phyloP scores from a whole-genome alignment of 163 green algal species.

The Trebouxia gelatinosa region DNA sequence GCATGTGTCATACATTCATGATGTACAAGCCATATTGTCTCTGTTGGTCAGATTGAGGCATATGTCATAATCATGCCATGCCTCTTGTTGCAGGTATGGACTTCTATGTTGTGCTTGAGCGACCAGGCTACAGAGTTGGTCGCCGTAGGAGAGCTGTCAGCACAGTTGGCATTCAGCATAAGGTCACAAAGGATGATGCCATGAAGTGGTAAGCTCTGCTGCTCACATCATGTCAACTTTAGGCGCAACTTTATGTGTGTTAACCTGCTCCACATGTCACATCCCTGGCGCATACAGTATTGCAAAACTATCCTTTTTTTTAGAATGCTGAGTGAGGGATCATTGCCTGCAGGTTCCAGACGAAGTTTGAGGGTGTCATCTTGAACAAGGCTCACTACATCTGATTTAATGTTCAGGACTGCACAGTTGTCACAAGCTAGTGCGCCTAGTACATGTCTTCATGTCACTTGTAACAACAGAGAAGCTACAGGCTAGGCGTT shows the following conservation, averaged over 20 bases:
- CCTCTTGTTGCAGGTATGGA: conserved; percentile 87
- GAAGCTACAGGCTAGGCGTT: too few relatives aligned
- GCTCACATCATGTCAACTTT: background rate
- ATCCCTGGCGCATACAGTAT: background rate
- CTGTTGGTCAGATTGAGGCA: too few relatives aligned
- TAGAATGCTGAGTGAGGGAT: background rate
- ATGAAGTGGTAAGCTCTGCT: conserved; percentile 88
- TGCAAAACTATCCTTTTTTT: background rate
- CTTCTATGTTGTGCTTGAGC: conserved; percentile 98
- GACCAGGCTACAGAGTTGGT: conserved; percentile 92
- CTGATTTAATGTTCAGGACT: too few relatives aligned
- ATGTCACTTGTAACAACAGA: too few relatives aligned
- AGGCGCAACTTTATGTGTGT: background rate
- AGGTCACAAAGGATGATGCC: conserved; percentile 96
- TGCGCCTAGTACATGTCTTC: too few relatives aligned
- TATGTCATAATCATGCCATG: too few relatives aligned
- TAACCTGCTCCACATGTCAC: background rate
- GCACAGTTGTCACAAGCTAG: too few relatives aligned
- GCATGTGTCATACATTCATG: too few relatives aligned
- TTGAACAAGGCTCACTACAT: conserved; percentile 82
- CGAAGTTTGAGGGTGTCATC: conserved; percentile 95
- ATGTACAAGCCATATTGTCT: too few relatives aligned
- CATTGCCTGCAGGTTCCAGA: conserved; percentile 81
- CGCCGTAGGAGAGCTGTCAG: conserved; percentile 66
- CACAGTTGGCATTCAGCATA: conserved; percentile 85